Evolutionary conservation across 345 rosid species (phyloP).

Genomic region (Brassica carinata): DNA sequence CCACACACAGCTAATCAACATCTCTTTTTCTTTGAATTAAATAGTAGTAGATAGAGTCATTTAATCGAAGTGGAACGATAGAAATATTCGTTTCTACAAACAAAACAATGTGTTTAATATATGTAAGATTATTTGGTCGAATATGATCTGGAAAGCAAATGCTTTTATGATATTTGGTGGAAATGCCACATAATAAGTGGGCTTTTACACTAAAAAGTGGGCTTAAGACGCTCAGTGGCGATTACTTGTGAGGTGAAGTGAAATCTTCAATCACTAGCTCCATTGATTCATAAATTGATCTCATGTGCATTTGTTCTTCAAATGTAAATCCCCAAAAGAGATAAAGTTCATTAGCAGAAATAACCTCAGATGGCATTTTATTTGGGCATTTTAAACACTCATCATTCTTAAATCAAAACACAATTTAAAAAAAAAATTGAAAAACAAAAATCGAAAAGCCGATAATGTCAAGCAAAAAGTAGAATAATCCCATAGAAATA

Average conservation of each 20-base stretch:
- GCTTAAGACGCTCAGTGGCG: neutral
- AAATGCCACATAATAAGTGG: neutral
- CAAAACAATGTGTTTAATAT: constrained; percentile 2
- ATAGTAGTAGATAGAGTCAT: neutral
- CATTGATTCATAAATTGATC: neutral
- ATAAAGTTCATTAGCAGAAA: constrained; percentile 7
- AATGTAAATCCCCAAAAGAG: neutral
- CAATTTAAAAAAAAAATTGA: no score
- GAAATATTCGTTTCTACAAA: constrained; percentile 12
- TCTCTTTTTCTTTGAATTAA: neutral
- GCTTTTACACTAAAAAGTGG: no score
- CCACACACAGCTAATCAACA: neutral
- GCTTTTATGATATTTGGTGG: no score
- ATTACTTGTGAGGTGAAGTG: neutral
- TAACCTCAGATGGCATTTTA: constrained; percentile 30
- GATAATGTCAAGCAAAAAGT: constrained; percentile 21
- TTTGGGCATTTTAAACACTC: constrained; percentile 25
- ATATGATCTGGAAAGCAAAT: constrained; percentile 34
- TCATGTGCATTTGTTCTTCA: neutral
- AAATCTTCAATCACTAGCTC: no score
- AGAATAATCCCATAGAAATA: constrained; percentile 21
- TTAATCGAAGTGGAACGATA: constrained; percentile 9
- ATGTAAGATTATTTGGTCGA: neutral
- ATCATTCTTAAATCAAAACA: constrained; percentile 22
- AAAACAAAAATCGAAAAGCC: neutral